These are phyloP conservation scores for Cladosporium cucumerinum DNA, from an alignment of 2,329 filamentous ascomycete species.

Conservation along the genomic window DNA sequence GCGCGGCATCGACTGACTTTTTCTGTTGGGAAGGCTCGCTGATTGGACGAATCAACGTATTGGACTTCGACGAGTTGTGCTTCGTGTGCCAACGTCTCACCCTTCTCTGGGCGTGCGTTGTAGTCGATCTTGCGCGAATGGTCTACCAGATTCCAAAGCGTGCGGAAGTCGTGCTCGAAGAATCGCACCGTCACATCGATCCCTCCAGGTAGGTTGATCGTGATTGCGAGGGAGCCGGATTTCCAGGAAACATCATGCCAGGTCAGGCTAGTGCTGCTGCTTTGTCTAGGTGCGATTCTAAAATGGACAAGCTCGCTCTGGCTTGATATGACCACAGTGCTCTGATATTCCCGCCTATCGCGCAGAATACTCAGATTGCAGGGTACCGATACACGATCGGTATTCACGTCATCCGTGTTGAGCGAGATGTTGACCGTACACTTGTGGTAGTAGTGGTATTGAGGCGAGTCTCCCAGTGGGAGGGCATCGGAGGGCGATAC, in stretches of 20 bases:
- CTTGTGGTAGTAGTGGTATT: slow-evolving; percentile 70
- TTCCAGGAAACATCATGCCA: slow-evolving; percentile 86
- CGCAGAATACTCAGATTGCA: slow-evolving; percentile 75
- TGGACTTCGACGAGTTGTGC: slow-evolving; percentile 70
- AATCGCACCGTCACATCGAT: slow-evolving; percentile 71
- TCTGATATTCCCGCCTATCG: slow-evolving; percentile 63
- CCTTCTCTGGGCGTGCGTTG: slow-evolving; percentile 64
- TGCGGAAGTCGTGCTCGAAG: slow-evolving; percentile 72
- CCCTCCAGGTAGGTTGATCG: slow-evolving; percentile 69
- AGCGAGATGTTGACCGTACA: slow-evolving; percentile 72
- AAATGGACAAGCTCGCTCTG: slow-evolving; percentile 76
- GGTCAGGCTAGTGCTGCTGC: slow-evolving; percentile 54
- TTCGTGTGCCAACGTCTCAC: slow-evolving; percentile 69
- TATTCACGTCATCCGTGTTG: slow-evolving; percentile 67
- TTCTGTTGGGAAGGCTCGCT: slow-evolving; percentile 72
- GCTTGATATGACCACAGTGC: slow-evolving; percentile 72
- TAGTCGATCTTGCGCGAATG: slow-evolving; percentile 74
- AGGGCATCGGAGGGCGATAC: slow-evolving; percentile 61
- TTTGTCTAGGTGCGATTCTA: slow-evolving; percentile 58
- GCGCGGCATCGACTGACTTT: slow-evolving; percentile 68
- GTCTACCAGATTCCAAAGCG: slow-evolving; percentile 78
- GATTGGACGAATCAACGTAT: slow-evolving; percentile 72
- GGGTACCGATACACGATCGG: slow-evolving; percentile 65
- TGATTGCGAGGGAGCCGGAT: slow-evolving; percentile 61
- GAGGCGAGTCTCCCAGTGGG: slow-evolving; percentile 70